A percentile compares a stretch with the other conserved stretches of the same genome.
Conservation (phyloP, 306 rosid species). For the Fragaria iinumae region DNA sequence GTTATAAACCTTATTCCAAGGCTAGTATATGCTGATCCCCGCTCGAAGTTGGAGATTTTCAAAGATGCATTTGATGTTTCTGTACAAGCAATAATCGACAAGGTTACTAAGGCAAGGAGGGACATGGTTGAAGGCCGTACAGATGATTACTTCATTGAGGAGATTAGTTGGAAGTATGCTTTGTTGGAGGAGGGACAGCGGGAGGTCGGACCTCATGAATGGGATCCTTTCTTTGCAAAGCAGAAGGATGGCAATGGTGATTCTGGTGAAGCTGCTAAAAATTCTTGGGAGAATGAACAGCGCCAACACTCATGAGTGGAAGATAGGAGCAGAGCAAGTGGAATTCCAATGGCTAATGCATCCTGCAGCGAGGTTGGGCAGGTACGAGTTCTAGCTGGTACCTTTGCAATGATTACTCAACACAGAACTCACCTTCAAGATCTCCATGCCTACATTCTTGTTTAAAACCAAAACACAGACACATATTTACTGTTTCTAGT, state of each 20-base stretch:
- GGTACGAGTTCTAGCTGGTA: slow-evolving; percentile 20
- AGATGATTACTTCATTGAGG: slow-evolving; percentile 79
- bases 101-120: slow-evolving; percentile 75
- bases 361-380: background rate
- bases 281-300: slow-evolving; percentile 84
- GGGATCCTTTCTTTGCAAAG: slow-evolving; percentile 99
- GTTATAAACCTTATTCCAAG: slow-evolving; percentile 84
- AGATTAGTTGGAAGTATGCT: slow-evolving; percentile 95
- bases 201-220: slow-evolving; percentile 91
- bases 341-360: slow-evolving; percentile 6
- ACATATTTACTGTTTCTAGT: slow-evolving; percentile 14
- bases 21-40: slow-evolving; percentile 92
- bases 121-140: slow-evolving; percentile 61
- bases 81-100: slow-evolving; percentile 76
- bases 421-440: slow-evolving; percentile 25
- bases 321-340: slow-evolving; percentile 16
- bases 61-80: slow-evolving; percentile 94
- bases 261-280: slow-evolving; percentile 76
- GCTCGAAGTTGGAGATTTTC: slow-evolving; percentile 73
- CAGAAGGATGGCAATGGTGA: slow-evolving; percentile 73
- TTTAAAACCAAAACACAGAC: slow-evolving; percentile 18
- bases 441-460: slow-evolving; percentile 20
- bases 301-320: slow-evolving; percentile 36
- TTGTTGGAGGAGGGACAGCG: slow-evolving; percentile 84
- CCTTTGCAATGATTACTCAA: slow-evolving; percentile 24